phyloP scores from a whole-genome alignment of 2,329 filamentous ascomycete species.

The Anthostomella pinea region DNA sequence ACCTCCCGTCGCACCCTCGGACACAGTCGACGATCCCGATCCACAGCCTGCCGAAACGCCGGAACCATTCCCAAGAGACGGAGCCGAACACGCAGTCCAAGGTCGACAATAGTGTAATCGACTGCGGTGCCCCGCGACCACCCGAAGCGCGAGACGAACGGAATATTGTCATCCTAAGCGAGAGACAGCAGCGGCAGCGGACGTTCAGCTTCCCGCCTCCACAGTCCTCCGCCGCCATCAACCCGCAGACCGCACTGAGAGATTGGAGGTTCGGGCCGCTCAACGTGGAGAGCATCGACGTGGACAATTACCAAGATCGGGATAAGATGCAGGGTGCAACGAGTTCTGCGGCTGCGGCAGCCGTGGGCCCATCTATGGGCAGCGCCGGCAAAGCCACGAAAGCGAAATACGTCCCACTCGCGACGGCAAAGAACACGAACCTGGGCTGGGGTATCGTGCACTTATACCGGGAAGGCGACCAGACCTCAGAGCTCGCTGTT shows the following conservation, averaged over 20 bases:
- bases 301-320: conserved; percentile 40
- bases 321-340: conserved; percentile 34
- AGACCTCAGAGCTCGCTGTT: conserved; percentile 57
- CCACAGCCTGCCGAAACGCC: conserved; percentile 6
- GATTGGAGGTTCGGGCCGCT: conserved; percentile 86
- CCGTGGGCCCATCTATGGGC: conserved; percentile 52
- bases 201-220: conserved; percentile 43
- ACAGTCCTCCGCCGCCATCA: conserved; percentile 41
- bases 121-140: conserved; percentile 46
- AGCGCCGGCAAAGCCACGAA: conserved; percentile 74
- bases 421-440: conserved; percentile 66
- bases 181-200: conserved; percentile 38
- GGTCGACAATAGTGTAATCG: conserved; percentile 39
- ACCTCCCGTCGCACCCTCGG: conserved; percentile 50
- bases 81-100: conserved; percentile 9
- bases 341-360: conserved; percentile 48
- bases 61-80: conserved; percentile 14
- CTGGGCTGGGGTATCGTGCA: conserved; percentile 92
- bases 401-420: conserved; percentile 71
- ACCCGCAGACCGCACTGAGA: conserved; percentile 46
- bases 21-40: conserved; percentile 5
- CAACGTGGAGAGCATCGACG: conserved; percentile 77
- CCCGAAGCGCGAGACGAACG: conserved; percentile 29
- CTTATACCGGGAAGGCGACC: conserved; percentile 81
- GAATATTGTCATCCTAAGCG: conserved; percentile 38